Base-by-base conservation (phyloP, 2,329 filamentous ascomycete species). In the Alternaria conjuncta region DNA sequence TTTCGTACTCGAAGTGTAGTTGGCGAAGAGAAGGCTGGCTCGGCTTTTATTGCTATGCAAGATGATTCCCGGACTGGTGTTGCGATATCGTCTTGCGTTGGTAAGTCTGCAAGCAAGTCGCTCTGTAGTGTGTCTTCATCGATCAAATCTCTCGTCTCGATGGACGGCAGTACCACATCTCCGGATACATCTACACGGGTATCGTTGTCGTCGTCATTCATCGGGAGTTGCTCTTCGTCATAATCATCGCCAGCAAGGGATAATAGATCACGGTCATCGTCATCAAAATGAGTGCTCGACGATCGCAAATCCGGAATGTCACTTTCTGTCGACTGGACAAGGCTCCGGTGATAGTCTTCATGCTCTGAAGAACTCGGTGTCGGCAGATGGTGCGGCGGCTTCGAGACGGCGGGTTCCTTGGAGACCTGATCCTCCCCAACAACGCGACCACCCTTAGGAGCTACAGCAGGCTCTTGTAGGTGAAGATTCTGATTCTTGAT, bases 281-380 rank as follows among this genome's bases (percentile, higher is more conserved):
- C 68, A 25, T 76, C 65, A 44, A 65, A 77, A 25, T 74, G 69
- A 4, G 56, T 63, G 25, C 66, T 70, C 4, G 72, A 71, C 3
- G 69, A 64, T n/a, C 68, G 41, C 3, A 49, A 25, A 11, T 63
- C 32, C 4, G 50, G 36, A 12, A 23, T 6, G 1, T 11, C 28
- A 13, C 18, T 20, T 18, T 28, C 13, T 10, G 13, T 44, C 18
- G 32, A 30, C 25, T 54, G 43, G 9, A 57, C 23, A 7, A 51
- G 36, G 6, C 21, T 6, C 1, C 44, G 47, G 3, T 57, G 46
- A n/a, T 20, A 36, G 0, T 71, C 64, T 10, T 67, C 62, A 5
- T 74, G 65, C 41, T 68, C 65, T 4, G 71, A 62, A 10, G 74
- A 76, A 46, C 63, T 74, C 4, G 76, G 76, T 15, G 76, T 79